A percentile compares a stretch with the other conserved stretches of the same genome.
Conservation (phyloP, 805 yeast genomes). For the Candida nitratophila region DNA sequence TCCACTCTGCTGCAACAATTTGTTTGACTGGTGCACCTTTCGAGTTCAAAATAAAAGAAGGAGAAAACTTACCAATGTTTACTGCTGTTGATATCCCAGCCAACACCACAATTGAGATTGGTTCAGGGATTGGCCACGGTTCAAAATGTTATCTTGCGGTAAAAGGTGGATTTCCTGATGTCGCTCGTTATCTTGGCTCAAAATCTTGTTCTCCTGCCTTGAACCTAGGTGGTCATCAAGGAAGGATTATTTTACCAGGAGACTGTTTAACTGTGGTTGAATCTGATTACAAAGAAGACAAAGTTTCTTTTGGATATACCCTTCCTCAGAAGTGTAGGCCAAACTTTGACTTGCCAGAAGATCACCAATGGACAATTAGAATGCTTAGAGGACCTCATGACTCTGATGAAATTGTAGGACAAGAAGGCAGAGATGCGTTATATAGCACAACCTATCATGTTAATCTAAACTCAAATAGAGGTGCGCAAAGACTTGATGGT, state of each 20-base stretch:
- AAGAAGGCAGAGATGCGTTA: slow-evolving; percentile 68
- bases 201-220: slow-evolving; percentile 95
- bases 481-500: slow-evolving; percentile 90
- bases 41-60: slow-evolving; percentile 59
- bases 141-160: slow-evolving; percentile 87
- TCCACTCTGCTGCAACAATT: slow-evolving; percentile 73
- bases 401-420: slow-evolving; percentile 85
- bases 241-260: slow-evolving; percentile 84
- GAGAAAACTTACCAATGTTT: slow-evolving; percentile 48
- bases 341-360: slow-evolving; percentile 47
- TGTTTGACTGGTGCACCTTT: slow-evolving; percentile 87
- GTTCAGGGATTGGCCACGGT: slow-evolving; percentile 65
- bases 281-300: slow-evolving; percentile 51
- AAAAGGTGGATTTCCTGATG: slow-evolving; percentile 82
- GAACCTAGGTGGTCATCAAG: slow-evolving; percentile 89
- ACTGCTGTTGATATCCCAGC: slow-evolving; percentile 61
- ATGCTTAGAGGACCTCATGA: slow-evolving; percentile 98
- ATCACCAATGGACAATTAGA: slow-evolving; percentile 72
- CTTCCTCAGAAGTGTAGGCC: slow-evolving; percentile 53
- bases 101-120: slow-evolving; percentile 73
- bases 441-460: slow-evolving; percentile 82
- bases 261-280: slow-evolving; percentile 87
- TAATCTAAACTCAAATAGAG: slow-evolving; percentile 94
- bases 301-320: slow-evolving; percentile 64
- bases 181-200: slow-evolving; percentile 88